phyloP scores from a whole-genome alignment of 257 asterid genomes.

The Solanum ossicruentum region DNA sequence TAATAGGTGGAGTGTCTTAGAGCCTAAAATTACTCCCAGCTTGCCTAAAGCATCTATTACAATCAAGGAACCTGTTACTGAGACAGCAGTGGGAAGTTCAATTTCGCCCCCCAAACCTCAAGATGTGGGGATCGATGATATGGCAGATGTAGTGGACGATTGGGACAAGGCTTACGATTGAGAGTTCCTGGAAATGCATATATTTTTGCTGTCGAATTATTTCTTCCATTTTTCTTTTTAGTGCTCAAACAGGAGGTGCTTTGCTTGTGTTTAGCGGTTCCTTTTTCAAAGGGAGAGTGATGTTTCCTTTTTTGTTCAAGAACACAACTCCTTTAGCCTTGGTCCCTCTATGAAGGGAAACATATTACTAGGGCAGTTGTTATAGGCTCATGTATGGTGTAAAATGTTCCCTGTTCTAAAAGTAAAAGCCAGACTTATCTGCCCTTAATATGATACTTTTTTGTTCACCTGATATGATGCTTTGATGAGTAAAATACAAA shows the following conservation, averaged over 20 bases:
- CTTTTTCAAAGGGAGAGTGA: neutral
- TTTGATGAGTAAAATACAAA: neutral
- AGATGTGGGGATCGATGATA: slow-evolving; percentile 8
- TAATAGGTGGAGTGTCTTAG: slow-evolving; percentile 72
- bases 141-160: slow-evolving; percentile 66
- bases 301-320: neutral
- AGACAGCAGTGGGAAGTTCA: slow-evolving; percentile 8
- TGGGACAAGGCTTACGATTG: slow-evolving; percentile 86
- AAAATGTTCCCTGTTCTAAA: neutral
- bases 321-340: neutral
- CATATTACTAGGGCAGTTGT: neutral
- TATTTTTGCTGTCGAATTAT: neutral
- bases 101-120: slow-evolving; percentile 7
- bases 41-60: slow-evolving; percentile 11
- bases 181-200: neutral
- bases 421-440: neutral
- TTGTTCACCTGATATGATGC: neutral
- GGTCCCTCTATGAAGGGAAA: neutral
- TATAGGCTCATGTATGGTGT: neutral
- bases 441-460: neutral
- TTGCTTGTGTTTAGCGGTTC: neutral
- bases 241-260: neutral
- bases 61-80: slow-evolving; percentile 2
- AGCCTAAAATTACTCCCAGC: slow-evolving; percentile 32
- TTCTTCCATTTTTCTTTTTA: neutral